Base-by-base conservation (phyloP, 768 basidiomycete genomes). In the Leccinellum luteum region DNA sequence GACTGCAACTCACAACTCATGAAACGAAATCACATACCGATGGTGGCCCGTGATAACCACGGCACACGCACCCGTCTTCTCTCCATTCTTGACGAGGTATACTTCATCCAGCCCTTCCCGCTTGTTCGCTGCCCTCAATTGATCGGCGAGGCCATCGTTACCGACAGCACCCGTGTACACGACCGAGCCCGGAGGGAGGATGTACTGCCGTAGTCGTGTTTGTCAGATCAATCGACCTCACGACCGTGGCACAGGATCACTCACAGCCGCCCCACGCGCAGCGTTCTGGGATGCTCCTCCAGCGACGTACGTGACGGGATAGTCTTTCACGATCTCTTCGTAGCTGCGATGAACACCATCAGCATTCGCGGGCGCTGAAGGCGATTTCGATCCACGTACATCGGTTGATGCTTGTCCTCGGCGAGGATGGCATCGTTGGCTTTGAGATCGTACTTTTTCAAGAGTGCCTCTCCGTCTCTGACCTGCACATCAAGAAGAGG, bases 241-340 rank as follows among this genome's bases (percentile, higher is more conserved):
- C 54, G 50, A 25, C 27, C 48, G 13, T 44, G 43, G 25, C 25
- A 25, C 25, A 25, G 52, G 38, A 49, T 43, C 6, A 75, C 93
- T 59, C 73, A 97, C 96, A 47, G 97, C 94, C 64, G 96, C 97
- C 62, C 87, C 95, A 51, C 97, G 90, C 56, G 96, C 95, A 67
- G 95, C 85, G 69, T 99, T 99, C 74, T 99, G 97, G 28, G 92
- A 85, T 28, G 97, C 96, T 66, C 97, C 97, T 59, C 97, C 97
- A 53, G 97, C 96, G 53, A 98, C 95, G 68, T 94, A 99, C 51
- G 86, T 87, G 52, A 93, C 83, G 59, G 88, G 66, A 73, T 90
- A 75, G 58, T 92, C 81, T 58, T 81, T 82, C 48, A 89, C 84
- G 61, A 98, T 74, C 65, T 98, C 94, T 3, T 90, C 89, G 74